Percentiles rank a stretch among this genome's conserved stretches.
Conservation (phyloP, 192 early-diverging fungal species). For the Mortierella alpina region DNA sequence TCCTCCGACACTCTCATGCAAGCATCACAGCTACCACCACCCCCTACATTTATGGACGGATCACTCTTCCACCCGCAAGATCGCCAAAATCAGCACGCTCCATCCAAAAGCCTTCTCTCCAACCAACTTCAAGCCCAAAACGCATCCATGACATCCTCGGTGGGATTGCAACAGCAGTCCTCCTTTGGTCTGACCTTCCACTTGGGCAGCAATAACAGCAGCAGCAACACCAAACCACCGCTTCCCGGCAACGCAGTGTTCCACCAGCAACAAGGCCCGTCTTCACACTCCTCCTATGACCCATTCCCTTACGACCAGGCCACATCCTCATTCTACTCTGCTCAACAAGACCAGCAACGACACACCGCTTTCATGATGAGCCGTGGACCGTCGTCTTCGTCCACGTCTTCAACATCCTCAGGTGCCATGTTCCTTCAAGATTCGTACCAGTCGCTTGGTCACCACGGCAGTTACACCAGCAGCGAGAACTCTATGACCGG, state of each 20-base stretch:
- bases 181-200: constrained; percentile 6
- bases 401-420: constrained; percentile 31
- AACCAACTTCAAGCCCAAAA: too few relatives aligned
- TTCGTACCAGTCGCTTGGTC: constrained; percentile 11
- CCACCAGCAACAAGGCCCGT: neutral
- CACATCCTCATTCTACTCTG: constrained; percentile 3
- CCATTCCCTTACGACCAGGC: constrained; percentile 22
- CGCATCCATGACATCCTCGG: neutral
- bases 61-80: constrained; percentile 1
- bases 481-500: constrained; percentile 3
- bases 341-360: constrained; percentile 33
- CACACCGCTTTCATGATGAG: constrained; percentile 18
- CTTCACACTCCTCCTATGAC: constrained; percentile 19
- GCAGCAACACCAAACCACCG: too few relatives aligned
- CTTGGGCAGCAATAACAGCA: constrained; percentile 4
- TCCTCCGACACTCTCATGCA: constrained; percentile 11
- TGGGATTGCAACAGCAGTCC: neutral
- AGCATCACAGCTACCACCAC: constrained; percentile 12
- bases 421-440: constrained; percentile 14
- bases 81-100: constrained; percentile 9
- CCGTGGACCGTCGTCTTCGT: constrained; percentile 46
- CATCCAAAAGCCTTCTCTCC: neutral
- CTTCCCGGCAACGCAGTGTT: too few relatives aligned
- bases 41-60: constrained; percentile 4
- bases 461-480: neutral